Evolutionary conservation across 2,329 filamentous ascomycete genomes (phyloP).

Genomic region (Phaeosphaeria sp.): DNA sequence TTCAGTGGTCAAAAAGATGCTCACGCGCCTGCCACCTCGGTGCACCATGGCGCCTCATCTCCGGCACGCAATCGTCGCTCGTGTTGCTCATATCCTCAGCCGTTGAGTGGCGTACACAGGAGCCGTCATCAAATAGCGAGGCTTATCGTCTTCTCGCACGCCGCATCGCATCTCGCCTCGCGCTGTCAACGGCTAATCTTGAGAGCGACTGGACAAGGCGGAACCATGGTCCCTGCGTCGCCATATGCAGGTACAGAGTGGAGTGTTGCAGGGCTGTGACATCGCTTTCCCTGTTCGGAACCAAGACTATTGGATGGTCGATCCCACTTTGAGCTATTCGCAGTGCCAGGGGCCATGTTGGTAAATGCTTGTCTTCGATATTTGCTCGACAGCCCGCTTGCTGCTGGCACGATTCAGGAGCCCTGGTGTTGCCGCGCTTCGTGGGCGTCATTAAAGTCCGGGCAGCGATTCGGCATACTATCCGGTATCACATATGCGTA

Average conservation of each 20-base stretch:
- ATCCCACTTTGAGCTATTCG: constrained; percentile 17
- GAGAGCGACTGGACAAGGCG: constrained; percentile 19
- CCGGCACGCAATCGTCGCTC: not conserved
- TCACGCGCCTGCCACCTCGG: not conserved
- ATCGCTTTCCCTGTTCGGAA: constrained; percentile 16
- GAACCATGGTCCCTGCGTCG: constrained; percentile 21
- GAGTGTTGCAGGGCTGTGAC: constrained; percentile 11
- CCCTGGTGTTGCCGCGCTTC: constrained; percentile 6
- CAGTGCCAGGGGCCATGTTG: constrained; percentile 15
- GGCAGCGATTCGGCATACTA: constrained; percentile 4
- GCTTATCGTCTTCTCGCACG: not conserved
- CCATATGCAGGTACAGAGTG: constrained; percentile 33
- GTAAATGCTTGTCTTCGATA: constrained; percentile 10
- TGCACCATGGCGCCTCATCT: not conserved
- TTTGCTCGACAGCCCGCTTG: not conserved
- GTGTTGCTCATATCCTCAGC: constrained; percentile 4
- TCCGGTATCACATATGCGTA: not conserved
- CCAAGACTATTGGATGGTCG: constrained; percentile 22
- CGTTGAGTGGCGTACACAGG: not conserved
- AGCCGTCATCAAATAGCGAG: constrained; percentile 1
- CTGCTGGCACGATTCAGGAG: constrained; percentile 13
- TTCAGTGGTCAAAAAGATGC: not conserved
- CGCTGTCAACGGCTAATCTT: constrained; percentile 25
- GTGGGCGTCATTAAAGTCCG: constrained; percentile 12
- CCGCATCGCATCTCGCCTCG: constrained; percentile 1